Base-by-base conservation (phyloP, 495 filamentous ascomycete genomes). In the Baudoinia panamericana region DNA sequence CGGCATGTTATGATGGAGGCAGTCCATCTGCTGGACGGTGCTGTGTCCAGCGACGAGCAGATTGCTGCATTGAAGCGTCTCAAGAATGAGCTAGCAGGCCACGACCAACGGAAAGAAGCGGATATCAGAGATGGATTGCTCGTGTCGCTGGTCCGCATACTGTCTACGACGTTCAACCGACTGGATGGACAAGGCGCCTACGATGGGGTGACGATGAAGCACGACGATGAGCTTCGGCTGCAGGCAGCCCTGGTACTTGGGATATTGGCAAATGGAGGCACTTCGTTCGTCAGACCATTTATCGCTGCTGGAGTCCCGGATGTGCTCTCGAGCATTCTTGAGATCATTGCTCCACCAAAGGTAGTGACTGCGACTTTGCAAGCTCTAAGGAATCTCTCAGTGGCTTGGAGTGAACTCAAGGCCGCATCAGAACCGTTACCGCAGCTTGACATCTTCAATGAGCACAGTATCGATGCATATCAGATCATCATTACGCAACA, bases 61-160 rank as follows among this genome's bases (percentile, higher is more conserved):
- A 66, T 78, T 21, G 64, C 64, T 28, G 70, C 73, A 34, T 69
- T 97, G 29, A 71, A 75, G 31, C 62, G 66, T 20, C 59, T 96
- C 11, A 97, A 93, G 66, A 86, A 94, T 59, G 80, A 92, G 41
- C 65, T 90, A 29, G 75, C 93, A 49, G 90, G 90, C 23, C 84
- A 95, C 61, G 73, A 82, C 19, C 78, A 90, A 55, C 74, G 76
- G 54, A 97, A 97, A 58, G 79, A 85, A 53, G 49, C 71, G 27
- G 85, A 75, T 68, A 63, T 96, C 16, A 61, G 62, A 33, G 59
- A 65, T 32, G 86, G 85, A 11, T 64, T 93, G 19, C 61, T 94
- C 28, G 71, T 72, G 19, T 64, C 72, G 27, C 62, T 95, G 24
- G 72, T 77, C 36, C 64, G 69, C 30, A 68, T 84, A 21, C 60